These are phyloP conservation scores for Neurospora pannonica DNA, from an alignment of 495 filamentous ascomycete species.

Conservation along the genomic window DNA sequence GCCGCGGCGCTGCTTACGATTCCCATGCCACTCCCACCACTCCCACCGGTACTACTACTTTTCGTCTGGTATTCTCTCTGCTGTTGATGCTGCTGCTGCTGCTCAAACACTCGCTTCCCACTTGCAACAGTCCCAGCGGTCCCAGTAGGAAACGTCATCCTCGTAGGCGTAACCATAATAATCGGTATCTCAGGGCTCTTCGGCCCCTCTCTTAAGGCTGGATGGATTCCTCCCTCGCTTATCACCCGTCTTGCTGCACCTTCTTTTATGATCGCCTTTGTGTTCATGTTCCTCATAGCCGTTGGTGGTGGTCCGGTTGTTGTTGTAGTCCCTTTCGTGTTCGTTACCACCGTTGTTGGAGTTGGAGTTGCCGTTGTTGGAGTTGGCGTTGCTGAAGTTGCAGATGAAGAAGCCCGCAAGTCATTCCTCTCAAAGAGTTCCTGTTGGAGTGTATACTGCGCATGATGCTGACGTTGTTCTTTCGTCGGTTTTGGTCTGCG, in stretches of 20 bases:
- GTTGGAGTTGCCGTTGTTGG: neutral
- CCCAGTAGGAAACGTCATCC: neutral
- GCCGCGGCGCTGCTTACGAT: neutral
- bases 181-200: neutral
- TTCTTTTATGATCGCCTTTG: neutral
- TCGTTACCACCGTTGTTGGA: neutral
- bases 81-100: neutral
- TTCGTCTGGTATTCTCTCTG: neutral
- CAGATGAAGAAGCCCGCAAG: neutral
- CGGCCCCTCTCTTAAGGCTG: neutral
- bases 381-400: neutral
- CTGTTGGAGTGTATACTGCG: slow-evolving; percentile 21
- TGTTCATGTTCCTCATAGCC: neutral
- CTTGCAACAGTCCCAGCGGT: neutral
- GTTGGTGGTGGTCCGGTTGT: neutral
- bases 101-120: neutral
- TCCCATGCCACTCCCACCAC: neutral
- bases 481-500: slow-evolving; percentile 4
- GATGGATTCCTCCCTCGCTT: neutral
- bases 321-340: neutral
- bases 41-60: neutral
- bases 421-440: slow-evolving; percentile 15
- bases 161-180: neutral
- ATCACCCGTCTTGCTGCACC: neutral
- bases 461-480: slow-evolving; percentile 17